Base-by-base conservation (phyloP, 768 basidiomycete genomes). In the Mycena galopus region DNA sequence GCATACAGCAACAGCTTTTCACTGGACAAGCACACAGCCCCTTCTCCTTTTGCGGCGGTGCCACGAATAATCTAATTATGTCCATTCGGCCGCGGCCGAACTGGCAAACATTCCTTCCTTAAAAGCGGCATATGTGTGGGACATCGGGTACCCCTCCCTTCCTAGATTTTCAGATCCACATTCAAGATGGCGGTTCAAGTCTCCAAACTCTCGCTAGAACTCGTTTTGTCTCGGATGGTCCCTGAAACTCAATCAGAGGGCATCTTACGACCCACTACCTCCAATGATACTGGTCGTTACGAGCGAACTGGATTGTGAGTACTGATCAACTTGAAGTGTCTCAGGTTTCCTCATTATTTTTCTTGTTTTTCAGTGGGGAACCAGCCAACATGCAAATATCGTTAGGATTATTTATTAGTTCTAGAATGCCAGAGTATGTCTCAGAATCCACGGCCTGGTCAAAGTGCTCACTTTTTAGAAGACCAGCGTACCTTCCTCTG, bases 401-500 rank as follows among this genome's bases (percentile, higher is more conserved):
- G 23, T 42, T 78, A 33, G 81, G 76, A 51, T 73, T 73, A 56
- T 79, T 78, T 55, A 74, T 56, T 30, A 67, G 65, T n/a, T 60
- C 55, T 19, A 55, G 65, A 30, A 44, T 77, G n/a, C 65, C 76
- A 21, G 77, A 73, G 81, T 80, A 72, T 58, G 62, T 35, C 29
- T 44, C 14, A 5, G 27, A 30, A 62, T 30, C 1, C 16, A 17
- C 19, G 14, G 29, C 33, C 47, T 7, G 17, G 29, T 12, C 2
- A 9, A 3, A 12, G 2, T 50, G 10, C 47, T 67, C 3, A 67
- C 35, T 35, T 25, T 9, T 11, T 16, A 47, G 69, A 62, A 88
- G 88, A 51, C 86, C 88, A 0, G 77, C 69, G 29, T 88, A 88
- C 73, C 79, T 90, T 33, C 88, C 88, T 19, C 79, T 73, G 14